Evolutionary conservation across 2,329 filamentous ascomycete genomes (phyloP).

Genomic region (Didymella pinodella): DNA sequence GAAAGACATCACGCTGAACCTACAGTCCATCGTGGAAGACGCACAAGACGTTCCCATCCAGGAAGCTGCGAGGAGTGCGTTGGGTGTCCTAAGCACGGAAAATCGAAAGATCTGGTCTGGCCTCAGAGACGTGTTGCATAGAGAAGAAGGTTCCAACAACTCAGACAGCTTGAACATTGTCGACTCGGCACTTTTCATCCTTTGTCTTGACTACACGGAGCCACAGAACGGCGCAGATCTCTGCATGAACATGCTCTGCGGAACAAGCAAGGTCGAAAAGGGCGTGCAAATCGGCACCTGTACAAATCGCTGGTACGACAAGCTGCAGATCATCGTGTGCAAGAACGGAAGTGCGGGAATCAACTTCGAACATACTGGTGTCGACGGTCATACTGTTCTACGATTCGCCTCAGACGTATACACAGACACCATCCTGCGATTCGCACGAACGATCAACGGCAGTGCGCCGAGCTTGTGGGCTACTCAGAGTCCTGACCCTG

Average conservation of each 20-base stretch:
- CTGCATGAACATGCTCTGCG: conserved; percentile 99
- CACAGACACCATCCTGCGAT: conserved; percentile 95
- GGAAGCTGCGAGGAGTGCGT: conserved; percentile 90
- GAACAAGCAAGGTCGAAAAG: conserved; percentile 87
- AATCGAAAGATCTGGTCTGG: conserved; percentile 97
- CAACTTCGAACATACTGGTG: conserved; percentile 98
- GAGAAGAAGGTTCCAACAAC: conserved; percentile 89
- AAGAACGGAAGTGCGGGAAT: conserved; percentile 98
- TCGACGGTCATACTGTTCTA: conserved; percentile 95
- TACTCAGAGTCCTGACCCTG: conserved; percentile 87
- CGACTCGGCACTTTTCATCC: conserved; percentile 88
- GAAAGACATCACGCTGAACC: conserved; percentile 87
- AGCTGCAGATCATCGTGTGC: conserved; percentile 98
- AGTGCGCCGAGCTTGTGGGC: conserved; percentile 92
- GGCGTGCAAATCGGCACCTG: conserved; percentile 97
- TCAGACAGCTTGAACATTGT: conserved; percentile 95
- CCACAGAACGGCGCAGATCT: conserved; percentile 80
- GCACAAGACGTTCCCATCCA: conserved; percentile 88
- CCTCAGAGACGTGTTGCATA: conserved; percentile 83
- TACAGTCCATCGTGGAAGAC: conserved; percentile 91
- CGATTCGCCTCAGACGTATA: conserved; percentile 96
- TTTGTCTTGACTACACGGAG: conserved; percentile 93
- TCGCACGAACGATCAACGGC: conserved; percentile 93
- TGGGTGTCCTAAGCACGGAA: conserved; percentile 94
- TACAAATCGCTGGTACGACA: conserved; percentile 99